Evolutionary conservation across 2,329 filamentous ascomycete species (phyloP).

Genomic region (Stemphylium vesicarium): DNA sequence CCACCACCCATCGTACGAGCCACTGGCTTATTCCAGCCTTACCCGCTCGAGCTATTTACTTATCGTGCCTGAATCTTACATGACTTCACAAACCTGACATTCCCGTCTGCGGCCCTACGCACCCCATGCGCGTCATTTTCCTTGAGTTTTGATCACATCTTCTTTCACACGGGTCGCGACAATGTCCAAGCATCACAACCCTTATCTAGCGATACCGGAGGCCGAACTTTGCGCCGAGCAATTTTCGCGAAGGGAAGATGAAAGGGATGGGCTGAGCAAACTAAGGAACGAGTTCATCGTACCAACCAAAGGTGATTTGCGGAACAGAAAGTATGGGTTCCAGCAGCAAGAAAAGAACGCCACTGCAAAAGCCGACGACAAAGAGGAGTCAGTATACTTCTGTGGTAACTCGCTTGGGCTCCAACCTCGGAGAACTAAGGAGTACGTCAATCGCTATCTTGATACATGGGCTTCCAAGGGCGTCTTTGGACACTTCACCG

Average conservation of each 20-base stretch:
- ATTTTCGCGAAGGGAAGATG: slow-evolving; percentile 45
- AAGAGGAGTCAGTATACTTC: slow-evolving; percentile 72
- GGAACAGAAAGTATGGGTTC: slow-evolving; percentile 59
- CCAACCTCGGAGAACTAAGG: slow-evolving; percentile 72
- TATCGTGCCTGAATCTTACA: slow-evolving; percentile 7
- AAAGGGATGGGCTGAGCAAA: slow-evolving; percentile 46
- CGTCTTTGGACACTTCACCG: slow-evolving; percentile 81
- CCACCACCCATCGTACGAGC: slow-evolving; percentile 21
- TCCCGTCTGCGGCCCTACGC: slow-evolving; percentile 1
- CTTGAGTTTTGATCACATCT: not conserved
- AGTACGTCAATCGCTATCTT: slow-evolving; percentile 74
- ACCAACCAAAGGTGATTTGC: slow-evolving; percentile 74
- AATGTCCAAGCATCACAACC: slow-evolving; percentile 36
- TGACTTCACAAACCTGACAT: not conserved
- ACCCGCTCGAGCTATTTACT: slow-evolving; percentile 14
- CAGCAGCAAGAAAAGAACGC: slow-evolving; percentile 9
- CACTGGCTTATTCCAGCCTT: slow-evolving; percentile 11
- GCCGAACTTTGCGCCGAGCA: slow-evolving; percentile 36
- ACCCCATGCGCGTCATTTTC: slow-evolving; percentile 1
- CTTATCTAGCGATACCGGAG: slow-evolving; percentile 27
- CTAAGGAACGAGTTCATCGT: slow-evolving; percentile 75
- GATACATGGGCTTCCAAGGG: slow-evolving; percentile 85
- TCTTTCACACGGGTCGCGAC: slow-evolving; percentile 7
- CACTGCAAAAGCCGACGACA: slow-evolving; percentile 31
- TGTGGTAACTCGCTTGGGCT: slow-evolving; percentile 90